A percentile compares a stretch with the other conserved stretches of the same genome.
These are phyloP conservation scores for Aegilops umbellulata DNA, from an alignment of 176 grass and related monocot genomes.

Conservation along the genomic window DNA sequence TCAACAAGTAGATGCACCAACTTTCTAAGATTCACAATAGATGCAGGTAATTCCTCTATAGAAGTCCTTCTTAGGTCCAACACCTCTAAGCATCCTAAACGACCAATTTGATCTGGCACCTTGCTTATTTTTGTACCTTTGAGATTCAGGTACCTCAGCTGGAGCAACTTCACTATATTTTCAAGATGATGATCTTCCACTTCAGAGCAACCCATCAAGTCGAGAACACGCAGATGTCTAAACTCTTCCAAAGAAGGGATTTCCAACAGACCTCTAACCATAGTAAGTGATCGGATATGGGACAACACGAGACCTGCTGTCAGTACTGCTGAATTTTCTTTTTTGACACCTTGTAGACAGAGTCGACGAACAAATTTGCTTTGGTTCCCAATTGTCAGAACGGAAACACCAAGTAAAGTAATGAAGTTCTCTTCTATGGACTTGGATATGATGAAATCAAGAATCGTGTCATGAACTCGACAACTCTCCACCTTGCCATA, in stretches of 20 bases:
- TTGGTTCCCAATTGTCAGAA: not conserved
- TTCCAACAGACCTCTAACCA: not conserved
- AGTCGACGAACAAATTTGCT: not conserved
- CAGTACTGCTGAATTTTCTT: too few species aligned
- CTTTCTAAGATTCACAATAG: too few species aligned
- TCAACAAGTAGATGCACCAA: too few species aligned
- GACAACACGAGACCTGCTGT: not conserved
- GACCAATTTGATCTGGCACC: too few species aligned
- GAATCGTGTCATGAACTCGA: not conserved
- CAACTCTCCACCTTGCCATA: not conserved
- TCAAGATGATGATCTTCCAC: not conserved
- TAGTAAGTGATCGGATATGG: not conserved
- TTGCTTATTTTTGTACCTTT: too few species aligned
- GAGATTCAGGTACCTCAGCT: not conserved
- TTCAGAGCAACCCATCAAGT: not conserved
- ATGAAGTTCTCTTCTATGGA: conserved; percentile 8
- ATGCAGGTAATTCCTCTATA: too few species aligned
- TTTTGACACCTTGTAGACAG: rapidly evolving
- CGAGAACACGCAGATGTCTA: not conserved
- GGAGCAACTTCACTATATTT: not conserved
- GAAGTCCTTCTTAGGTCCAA: too few species aligned
- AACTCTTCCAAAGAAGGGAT: not conserved
- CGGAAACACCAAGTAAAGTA: not conserved
- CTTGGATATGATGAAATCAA: conserved; percentile 3
- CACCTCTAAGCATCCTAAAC: too few species aligned